A percentile compares a stretch with the other conserved stretches of the same genome.
These are phyloP conservation scores for Apiospora hydei DNA, from an alignment of 2,329 filamentous ascomycete genomes.

Conservation along the genomic window DNA sequence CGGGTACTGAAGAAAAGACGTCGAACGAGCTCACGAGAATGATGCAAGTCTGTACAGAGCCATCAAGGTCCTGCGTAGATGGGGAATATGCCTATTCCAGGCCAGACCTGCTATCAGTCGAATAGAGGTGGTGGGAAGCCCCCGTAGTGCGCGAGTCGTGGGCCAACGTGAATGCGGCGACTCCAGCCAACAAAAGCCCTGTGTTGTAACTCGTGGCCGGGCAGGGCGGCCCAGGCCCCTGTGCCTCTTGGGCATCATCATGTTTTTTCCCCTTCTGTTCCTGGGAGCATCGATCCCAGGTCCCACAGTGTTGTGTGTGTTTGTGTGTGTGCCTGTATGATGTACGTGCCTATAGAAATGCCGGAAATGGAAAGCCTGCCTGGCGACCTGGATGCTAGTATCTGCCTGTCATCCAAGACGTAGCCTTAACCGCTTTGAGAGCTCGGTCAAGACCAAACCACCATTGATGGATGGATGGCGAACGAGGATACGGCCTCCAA, in stretches of 20 bases:
- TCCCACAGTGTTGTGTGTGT: background rate
- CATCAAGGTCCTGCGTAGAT: background rate
- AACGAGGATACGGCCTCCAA: background rate
- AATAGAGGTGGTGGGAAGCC: background rate
- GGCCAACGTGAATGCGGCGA: constrained; percentile 1
- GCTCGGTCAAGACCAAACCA: constrained; percentile 23
- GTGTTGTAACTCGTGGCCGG: background rate
- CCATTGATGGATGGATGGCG: background rate
- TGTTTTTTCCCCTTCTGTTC: background rate
- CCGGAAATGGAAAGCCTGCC: background rate
- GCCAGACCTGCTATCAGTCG: background rate
- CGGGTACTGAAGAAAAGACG: background rate
- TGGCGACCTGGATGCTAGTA: background rate
- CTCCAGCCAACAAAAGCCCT: constrained; percentile 1
- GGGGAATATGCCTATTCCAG: background rate
- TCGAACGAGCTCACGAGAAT: background rate
- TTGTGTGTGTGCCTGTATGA: no score
- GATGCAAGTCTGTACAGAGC: background rate
- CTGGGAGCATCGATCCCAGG: constrained; percentile 11
- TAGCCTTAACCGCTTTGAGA: constrained; percentile 15
- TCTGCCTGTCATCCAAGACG: background rate
- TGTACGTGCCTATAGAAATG: constrained; percentile 2
- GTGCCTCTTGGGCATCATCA: background rate
- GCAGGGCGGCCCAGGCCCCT: background rate
- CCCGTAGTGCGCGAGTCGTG: constrained; percentile 13